phyloP scores from a whole-genome alignment of 73 alveolate genomes.

The Blepharisma japonicum region DNA sequence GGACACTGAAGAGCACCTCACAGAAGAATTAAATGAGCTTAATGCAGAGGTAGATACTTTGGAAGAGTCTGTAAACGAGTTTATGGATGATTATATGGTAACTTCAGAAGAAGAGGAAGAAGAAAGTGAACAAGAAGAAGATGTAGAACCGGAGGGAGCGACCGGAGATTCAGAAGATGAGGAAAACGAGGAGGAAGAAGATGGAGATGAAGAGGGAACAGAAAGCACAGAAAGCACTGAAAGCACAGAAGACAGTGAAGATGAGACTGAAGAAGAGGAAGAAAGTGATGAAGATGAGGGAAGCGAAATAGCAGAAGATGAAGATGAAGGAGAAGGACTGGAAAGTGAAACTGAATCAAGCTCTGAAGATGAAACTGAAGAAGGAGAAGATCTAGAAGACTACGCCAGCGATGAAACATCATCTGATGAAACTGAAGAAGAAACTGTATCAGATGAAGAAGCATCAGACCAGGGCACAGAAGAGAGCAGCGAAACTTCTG shows the following conservation, averaged over 20 bases:
- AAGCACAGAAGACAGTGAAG: conserved; percentile 28
- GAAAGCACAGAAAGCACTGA: conserved; percentile 13
- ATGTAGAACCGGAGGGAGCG: conserved; percentile 24
- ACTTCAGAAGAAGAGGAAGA: background rate
- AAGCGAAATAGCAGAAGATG: conserved; percentile 32
- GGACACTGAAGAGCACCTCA: no score
- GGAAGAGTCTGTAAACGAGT: background rate
- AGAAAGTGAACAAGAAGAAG: conserved; percentile 34
- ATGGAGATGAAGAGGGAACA: conserved; percentile 3
- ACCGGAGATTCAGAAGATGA: conserved; percentile 24
- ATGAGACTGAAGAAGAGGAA: conserved; percentile 27
- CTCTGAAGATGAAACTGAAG: conserved; percentile 16
- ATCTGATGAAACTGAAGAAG: conserved; percentile 12
- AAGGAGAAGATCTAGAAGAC: conserved; percentile 16
- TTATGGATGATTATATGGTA: background rate
- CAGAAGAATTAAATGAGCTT: background rate
- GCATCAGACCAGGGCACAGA: conserved; percentile 23
- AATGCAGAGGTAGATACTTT: background rate
- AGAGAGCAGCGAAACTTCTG: background rate
- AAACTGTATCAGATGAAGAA: conserved; percentile 19
- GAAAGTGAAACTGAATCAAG: background rate
- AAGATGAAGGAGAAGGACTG: conserved; percentile 23
- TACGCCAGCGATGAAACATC: background rate
- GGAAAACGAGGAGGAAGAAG: conserved; percentile 26
- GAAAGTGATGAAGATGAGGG: conserved; percentile 32